phyloP scores from a whole-genome alignment of 768 basidiomycete genomes.

The Kwoniella pini region DNA sequence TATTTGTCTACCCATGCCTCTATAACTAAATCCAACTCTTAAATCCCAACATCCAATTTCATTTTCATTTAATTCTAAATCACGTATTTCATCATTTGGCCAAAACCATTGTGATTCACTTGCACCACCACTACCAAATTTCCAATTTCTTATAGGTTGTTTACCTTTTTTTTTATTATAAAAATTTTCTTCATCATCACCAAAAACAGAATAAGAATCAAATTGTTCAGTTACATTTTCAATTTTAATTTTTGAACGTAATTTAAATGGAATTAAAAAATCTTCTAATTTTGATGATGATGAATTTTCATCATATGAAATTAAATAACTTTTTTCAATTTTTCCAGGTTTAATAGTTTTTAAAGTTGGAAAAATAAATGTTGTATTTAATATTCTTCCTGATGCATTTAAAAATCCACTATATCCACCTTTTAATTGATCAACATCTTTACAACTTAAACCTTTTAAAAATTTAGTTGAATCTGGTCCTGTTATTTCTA shows the following conservation, averaged over 20 bases:
- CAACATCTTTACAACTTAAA: slow-evolving; percentile 61
- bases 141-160: slow-evolving; percentile 59
- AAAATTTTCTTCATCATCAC: too few relatives aligned
- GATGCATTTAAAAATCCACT: slow-evolving; percentile 77
- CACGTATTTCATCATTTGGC: slow-evolving; percentile 60
- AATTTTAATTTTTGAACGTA: slow-evolving; percentile 85
- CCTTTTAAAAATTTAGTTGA: slow-evolving; percentile 81
- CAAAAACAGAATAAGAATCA: slow-evolving; percentile 69
- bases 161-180: not conserved
- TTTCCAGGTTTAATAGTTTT: slow-evolving; percentile 30
- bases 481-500: slow-evolving; percentile 79
- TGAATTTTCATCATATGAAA: slow-evolving; percentile 53
- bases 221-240: slow-evolving; percentile 74
- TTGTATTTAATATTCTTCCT: slow-evolving; percentile 78
- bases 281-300: slow-evolving; percentile 9
- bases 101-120: slow-evolving; percentile 74
- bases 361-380: slow-evolving; percentile 70
- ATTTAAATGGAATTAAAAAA: slow-evolving; percentile 70
- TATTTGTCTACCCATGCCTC: slow-evolving; percentile 73
- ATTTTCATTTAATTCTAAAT: slow-evolving; percentile 41
- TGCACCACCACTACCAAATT: slow-evolving; percentile 68
- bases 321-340: slow-evolving; percentile 60
- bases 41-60: slow-evolving; percentile 55
- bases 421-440: slow-evolving; percentile 63
- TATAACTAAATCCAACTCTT: slow-evolving; percentile 45